These are phyloP conservation scores for Betula pendula DNA, from an alignment of 306 rosid species.

Conservation along the genomic window DNA sequence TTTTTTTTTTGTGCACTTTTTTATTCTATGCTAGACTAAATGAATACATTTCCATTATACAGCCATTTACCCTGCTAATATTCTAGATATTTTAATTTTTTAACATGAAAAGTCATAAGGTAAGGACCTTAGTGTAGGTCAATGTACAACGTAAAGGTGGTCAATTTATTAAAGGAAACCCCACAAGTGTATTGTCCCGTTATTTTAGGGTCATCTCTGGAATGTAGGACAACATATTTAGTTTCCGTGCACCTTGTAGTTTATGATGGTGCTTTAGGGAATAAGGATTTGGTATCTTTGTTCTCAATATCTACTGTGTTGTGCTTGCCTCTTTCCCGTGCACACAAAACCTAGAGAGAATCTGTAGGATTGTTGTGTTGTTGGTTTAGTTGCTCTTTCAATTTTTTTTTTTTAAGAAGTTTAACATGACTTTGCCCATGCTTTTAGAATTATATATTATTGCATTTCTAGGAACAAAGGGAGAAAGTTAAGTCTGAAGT, in stretches of 20 bases:
- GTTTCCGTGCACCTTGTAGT: neutral
- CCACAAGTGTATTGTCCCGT: neutral
- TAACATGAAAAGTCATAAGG: neutral
- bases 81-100: neutral
- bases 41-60: neutral
- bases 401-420: neutral
- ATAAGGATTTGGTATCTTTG: neutral
- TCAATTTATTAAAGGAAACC: neutral
- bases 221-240: neutral
- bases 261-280: neutral
- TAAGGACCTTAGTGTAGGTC: neutral
- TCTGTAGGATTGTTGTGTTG: neutral
- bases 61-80: neutral
- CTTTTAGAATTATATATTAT: conserved; percentile 23
- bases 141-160: neutral
- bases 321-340: neutral
- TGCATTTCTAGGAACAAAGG: conserved; percentile 59
- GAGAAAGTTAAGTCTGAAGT: conserved; percentile 87
- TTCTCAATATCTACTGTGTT: conserved; percentile 14
- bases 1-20: neutral
- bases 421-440: conserved; percentile 13
- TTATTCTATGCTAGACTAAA: neutral
- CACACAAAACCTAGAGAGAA: neutral
- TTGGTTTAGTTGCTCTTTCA: conserved; percentile 1
- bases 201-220: neutral